Evolutionary conservation across 805 yeast species (phyloP), one percentile per base, ranked within the genome.

Genomic region (Yamadazyma scolyti): DNA sequence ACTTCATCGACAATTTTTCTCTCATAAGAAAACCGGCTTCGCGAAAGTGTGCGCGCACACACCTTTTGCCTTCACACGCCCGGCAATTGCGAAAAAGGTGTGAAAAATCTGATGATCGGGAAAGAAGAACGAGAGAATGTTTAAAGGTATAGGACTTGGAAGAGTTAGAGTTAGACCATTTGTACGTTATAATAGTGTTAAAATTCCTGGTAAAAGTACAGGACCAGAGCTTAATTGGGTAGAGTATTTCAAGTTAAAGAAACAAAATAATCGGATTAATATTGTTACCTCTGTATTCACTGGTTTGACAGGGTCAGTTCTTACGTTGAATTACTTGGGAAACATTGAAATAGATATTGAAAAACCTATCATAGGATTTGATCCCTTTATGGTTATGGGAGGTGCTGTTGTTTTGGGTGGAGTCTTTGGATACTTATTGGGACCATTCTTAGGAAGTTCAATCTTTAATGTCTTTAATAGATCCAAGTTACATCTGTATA

Each of bases 331-430:
- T 1, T 80, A 78, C 52, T 66, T 89, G 30, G 79, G 96, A 17
- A 82, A 83, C 45, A 65, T 83, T 44, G 93, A 86, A 52, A 77
- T 93, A 39, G 97, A 90, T 54, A 83, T 90, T 21, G 87, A 95
- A 25, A 85, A 86, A 54, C 73, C 78, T 39, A 72, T 90, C 29
- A 73, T 83, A 58, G 98, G 97, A 2, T 69, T 90, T 39, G 97
- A 93, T 52, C 87, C 95, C n/a, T 67, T 85, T 45, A 75, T 84
- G 56, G 85, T 86, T 23, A 71, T 82, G 50, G 79, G 83, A 22
- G 86, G 82, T 25, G 88, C 81, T 1, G 75, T 88, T 25, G 57
- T 82, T 33, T 65, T 79, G 9, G 79, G 84, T 9, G 90, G 90
- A 16, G 77, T 77, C 27, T 54, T 82, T 20, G 97, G 97, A 2